Evolutionary conservation across 1,284 basidiomycete genomes (phyloP).

Genomic region (Exobasidium rhododendri): DNA sequence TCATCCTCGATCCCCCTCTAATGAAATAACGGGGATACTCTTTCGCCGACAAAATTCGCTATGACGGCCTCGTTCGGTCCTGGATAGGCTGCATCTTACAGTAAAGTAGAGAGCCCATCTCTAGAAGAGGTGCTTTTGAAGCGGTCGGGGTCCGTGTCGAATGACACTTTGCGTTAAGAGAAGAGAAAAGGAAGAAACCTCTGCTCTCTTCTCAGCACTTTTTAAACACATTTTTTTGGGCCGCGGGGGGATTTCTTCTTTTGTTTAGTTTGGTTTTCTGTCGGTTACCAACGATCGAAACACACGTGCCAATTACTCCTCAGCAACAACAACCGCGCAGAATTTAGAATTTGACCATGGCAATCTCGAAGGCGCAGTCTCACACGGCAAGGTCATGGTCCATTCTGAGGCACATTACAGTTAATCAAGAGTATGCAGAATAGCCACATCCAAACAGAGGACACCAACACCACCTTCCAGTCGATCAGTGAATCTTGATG

Average conservation of each 20-base stretch:
- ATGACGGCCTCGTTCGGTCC: slow-evolving; percentile 15
- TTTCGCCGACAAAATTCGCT: slow-evolving; percentile 8
- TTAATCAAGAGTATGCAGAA: neutral
- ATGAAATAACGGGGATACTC: neutral
- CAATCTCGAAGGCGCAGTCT: too few relatives aligned
- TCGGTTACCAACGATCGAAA: too few relatives aligned
- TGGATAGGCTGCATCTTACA: slow-evolving; percentile 9
- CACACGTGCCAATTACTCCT: too few relatives aligned
- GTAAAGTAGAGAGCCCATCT: slow-evolving; percentile 8
- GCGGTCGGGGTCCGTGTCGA: slow-evolving; percentile 14
- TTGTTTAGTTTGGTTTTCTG: too few relatives aligned
- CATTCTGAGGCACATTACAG: neutral
- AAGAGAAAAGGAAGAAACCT: slow-evolving; percentile 2
- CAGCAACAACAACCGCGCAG: too few relatives aligned
- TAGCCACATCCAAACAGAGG: neutral
- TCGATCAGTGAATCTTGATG: too few relatives aligned
- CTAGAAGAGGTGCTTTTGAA: slow-evolving; percentile 15
- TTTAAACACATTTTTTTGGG: too few relatives aligned
- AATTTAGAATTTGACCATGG: too few relatives aligned
- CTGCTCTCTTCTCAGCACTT: neutral
- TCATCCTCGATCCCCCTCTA: slow-evolving; percentile 9
- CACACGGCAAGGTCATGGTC: too few relatives aligned
- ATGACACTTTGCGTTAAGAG: slow-evolving; percentile 13
- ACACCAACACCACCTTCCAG: neutral
- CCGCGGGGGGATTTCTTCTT: too few relatives aligned